phyloP scores from a whole-genome alignment of 2,329 filamentous ascomycete species.

The Neofusicoccum sp. region DNA sequence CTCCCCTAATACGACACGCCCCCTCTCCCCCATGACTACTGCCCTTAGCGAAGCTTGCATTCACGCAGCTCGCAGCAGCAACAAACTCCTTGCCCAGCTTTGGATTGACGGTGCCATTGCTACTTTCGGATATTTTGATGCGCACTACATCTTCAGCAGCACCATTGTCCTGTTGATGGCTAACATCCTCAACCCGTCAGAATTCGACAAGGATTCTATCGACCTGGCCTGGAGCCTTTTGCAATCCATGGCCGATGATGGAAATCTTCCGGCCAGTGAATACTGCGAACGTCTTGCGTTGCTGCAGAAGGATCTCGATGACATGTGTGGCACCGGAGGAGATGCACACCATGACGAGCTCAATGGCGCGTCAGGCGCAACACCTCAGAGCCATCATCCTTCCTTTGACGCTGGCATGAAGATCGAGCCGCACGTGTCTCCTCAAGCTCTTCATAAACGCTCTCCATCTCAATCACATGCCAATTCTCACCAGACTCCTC shows the following conservation, averaged over 20 bases:
- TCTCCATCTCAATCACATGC: not conserved
- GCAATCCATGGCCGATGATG: constrained; percentile 40
- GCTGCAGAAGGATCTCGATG: constrained; percentile 18
- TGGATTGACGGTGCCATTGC: constrained; percentile 29
- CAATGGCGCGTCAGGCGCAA: not conserved
- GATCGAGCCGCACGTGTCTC: constrained; percentile 2
- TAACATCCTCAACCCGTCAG: constrained; percentile 25
- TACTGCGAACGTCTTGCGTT: constrained; percentile 30
- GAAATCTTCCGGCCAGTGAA: constrained; percentile 29
- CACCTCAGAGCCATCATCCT: not conserved
- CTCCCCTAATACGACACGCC: constrained; percentile 16
- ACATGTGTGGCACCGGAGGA: constrained; percentile 11
- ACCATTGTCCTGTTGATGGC: constrained; percentile 27
- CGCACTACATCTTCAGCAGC: constrained; percentile 29
- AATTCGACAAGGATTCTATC: constrained; percentile 24
- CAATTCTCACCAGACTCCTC: not conserved
- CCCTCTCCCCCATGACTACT: constrained; percentile 30
- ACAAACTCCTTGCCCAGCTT: constrained; percentile 26
- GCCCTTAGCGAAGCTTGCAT: constrained; percentile 33
- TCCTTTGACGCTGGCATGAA: constrained; percentile 5
- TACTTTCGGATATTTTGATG: constrained; percentile 30
- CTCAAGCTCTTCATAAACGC: not conserved
- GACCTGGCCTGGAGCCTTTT: constrained; percentile 24
- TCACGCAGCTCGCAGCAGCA: constrained; percentile 26
- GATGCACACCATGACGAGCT: not conserved